Base-by-base conservation (phyloP, 1,284 basidiomycete species). In the Rhodotorula sp. region DNA sequence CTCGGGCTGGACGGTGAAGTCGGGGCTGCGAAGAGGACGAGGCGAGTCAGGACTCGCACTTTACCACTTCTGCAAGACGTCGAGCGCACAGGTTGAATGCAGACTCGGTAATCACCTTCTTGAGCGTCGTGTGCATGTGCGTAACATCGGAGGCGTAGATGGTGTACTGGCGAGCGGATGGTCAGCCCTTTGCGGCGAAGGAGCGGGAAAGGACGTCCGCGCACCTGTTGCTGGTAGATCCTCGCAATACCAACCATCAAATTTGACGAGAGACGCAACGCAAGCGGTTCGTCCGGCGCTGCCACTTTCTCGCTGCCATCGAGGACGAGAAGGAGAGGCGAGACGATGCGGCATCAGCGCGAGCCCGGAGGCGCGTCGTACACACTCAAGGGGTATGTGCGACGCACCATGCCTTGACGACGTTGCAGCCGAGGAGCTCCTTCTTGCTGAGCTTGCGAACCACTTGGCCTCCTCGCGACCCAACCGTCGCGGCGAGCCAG, bases 401-500 rank as follows among this genome's bases (percentile, higher is more conserved):
- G 30, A 52, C 71, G n/a, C 20, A 74, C 72, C 75, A 75, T 0
- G 76, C 73, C 37, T 59, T 65, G 22, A 70, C 67, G 51, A 77
- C 57, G 53, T 76, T 67, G 62, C 72, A 73, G 22, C 59, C 60
- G 61, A 76, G 67, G 22, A 77, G 40, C 46, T 77, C 74, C 52
- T 72, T 71, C 55, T 67, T 65, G 26, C 64, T 64, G 9, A 77
- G 59, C 53, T 71, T 73, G 68, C 73, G 74, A 46, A 71, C 68
- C 2, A 48, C 47, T 2, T 50, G 48, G 6, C 56, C 59, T 13
- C 70, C 68, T 26, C 57, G 60, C 7, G 66, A 62, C 2, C 69
- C 67, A 31, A 77, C 31, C 5, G 74, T 76, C 11, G 74, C 74
- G 4, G 76, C 76, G 59, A 77, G 74, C 76, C 76, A 77, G 61